A percentile compares a stretch with the other conserved stretches of the same genome.
These are phyloP conservation scores for Macadamia integrifolia DNA, from an alignment of 164 flowering plant species.

Conservation along the genomic window DNA sequence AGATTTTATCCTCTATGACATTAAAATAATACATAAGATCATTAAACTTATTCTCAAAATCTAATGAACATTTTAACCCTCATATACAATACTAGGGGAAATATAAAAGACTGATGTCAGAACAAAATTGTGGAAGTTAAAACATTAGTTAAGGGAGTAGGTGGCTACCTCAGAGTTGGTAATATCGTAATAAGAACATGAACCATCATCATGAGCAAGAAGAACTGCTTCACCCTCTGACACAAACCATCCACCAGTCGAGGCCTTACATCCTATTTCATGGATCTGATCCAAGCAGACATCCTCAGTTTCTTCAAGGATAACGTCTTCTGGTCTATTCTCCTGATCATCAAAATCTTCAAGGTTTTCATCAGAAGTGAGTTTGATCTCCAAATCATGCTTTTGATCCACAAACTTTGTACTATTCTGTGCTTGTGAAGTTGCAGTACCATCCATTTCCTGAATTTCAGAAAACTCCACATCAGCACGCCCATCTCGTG, in stretches of 20 bases:
- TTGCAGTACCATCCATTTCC: conserved; percentile 39
- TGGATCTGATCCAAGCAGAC: conserved; percentile 32
- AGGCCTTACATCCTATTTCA: conserved; percentile 63
- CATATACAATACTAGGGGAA: background rate
- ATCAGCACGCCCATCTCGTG: conserved; percentile 8
- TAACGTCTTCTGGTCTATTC: conserved; percentile 29
- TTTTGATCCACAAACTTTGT: conserved; percentile 20
- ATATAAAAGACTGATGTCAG: background rate
- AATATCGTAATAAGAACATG: conserved; percentile 83
- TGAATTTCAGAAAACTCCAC: conserved; percentile 34
- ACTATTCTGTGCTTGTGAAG: conserved; percentile 23
- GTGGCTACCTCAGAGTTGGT: conserved; percentile 65
- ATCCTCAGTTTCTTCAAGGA: conserved; percentile 55
- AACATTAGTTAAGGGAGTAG: no score
- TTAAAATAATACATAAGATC: background rate
- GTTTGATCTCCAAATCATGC: conserved; percentile 27
- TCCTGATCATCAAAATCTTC: conserved; percentile 76
- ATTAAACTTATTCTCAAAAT: background rate
- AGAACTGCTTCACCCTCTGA: conserved; percentile 90
- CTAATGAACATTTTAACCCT: background rate
- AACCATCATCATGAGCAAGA: conserved; percentile 88
- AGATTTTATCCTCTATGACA: background rate
- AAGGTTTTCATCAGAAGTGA: conserved; percentile 56
- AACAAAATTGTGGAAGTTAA: background rate
- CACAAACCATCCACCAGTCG: conserved; percentile 98